Conservation (phyloP, 73 alveolate species). For the Tetrahymena elliotti region DNA sequence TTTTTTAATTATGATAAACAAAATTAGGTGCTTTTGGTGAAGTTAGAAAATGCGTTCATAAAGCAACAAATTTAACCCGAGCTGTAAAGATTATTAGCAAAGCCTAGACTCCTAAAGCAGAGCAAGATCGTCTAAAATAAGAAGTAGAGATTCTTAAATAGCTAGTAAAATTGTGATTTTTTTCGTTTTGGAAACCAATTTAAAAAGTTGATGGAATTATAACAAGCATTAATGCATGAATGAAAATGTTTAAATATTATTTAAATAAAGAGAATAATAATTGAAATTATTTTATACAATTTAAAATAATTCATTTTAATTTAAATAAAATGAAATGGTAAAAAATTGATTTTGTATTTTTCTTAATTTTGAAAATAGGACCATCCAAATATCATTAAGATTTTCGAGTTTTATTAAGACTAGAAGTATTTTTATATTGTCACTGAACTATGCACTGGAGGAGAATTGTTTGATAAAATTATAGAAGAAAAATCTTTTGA, state of each 20-base stretch:
- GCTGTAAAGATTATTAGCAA: constrained; percentile 64
- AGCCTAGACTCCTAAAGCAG: constrained; percentile 49
- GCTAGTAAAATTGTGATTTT: constrained; percentile 38
- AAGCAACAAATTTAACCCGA: constrained; percentile 49
- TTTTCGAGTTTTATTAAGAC: constrained; percentile 55
- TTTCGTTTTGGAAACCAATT: not conserved
- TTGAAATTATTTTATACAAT: no score
- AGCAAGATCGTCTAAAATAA: constrained; percentile 49
- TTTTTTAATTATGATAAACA: not conserved
- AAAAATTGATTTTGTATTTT: no score
- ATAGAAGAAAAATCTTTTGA: constrained; percentile 40
- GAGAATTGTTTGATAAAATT: constrained; percentile 61
- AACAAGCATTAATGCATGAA: not conserved
- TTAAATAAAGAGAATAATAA: no score
- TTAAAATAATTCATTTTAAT: no score
- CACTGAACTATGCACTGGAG: constrained; percentile 70
- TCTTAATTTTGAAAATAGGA: no score
- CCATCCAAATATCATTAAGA: constrained; percentile 67
- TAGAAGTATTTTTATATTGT: constrained; percentile 55
- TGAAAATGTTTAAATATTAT: not conserved
- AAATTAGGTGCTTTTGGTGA: constrained; percentile 66
- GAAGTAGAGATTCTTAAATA: constrained; percentile 65
- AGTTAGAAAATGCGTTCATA: constrained; percentile 61
- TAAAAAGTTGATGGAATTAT: no score
- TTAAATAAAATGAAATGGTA: not conserved